Conservation (phyloP, 2,329 filamentous ascomycete genomes). For the Colletotrichum tamarilloi region DNA sequence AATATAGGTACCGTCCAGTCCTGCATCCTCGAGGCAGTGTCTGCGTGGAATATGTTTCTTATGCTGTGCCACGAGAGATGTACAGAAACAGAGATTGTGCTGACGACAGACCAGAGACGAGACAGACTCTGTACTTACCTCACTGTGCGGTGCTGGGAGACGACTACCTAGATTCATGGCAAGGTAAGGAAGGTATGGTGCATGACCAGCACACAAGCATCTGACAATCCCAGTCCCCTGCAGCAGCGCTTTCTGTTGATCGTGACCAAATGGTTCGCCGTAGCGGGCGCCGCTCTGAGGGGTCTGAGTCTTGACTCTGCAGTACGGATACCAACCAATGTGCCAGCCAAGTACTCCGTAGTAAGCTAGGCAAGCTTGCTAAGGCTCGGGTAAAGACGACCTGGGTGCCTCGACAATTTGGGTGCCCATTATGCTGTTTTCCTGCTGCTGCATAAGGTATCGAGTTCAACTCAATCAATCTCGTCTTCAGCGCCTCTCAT, state of each 20-base stretch:
- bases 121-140: neutral
- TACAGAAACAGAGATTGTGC: neutral
- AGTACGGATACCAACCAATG: no score
- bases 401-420: neutral
- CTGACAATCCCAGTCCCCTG: neutral
- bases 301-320: neutral
- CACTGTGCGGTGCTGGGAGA: neutral
- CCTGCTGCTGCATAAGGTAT: neutral
- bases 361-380: no score
- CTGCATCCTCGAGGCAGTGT: neutral
- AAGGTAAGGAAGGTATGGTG: neutral
- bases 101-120: neutral
- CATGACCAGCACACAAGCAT: neutral
- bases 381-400: neutral
- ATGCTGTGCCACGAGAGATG: neutral
- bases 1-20: neutral
- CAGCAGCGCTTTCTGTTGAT: neutral
- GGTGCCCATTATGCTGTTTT: neutral
- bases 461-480: conserved; percentile 5
- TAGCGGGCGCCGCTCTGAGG: neutral
- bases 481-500: neutral
- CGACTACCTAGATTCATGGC: neutral
- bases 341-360: no score
- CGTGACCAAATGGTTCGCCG: neutral
- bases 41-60: neutral